Base-by-base conservation (phyloP, 1,139 yeast genomes). In the Debaryomyces sp. region DNA sequence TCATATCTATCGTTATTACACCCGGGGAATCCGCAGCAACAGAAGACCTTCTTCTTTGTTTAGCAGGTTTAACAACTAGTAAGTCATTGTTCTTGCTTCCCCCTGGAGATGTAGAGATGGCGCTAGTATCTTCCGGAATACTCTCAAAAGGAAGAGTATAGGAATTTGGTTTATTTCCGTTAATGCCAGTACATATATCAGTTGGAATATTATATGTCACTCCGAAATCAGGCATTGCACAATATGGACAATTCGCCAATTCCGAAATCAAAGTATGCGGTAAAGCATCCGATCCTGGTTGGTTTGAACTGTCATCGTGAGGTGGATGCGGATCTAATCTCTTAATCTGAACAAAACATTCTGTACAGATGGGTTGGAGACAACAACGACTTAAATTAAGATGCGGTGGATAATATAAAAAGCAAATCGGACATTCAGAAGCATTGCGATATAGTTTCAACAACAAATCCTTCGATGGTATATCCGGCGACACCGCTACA, bases 261-360 rank as follows among this genome's bases (percentile, higher is more conserved):
- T 91, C 97, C 9, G 96, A 85, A 3, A 89, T 86, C 50, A 91
- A 73, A 34, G 84, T 76, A 48, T 85, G 84, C 15, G 90, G 88
- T 50, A 70, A 60, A 39, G 63, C 63, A 36, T 63, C 64, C 47
- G 49, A 48, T 36, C 42, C 49, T 64, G 27, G 58, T 21, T 64
- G 65, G 42, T 59, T 60, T 5, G 63, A 63, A 13, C 59, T 59
- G 46, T 68, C 83, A 53, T 87, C 95, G 62, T 89, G 96, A 0
- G 97, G 96, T 32, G 92, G 89, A 67, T 92, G 98, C 0, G 99
- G 98, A n/a, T 90, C 96, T 24, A 87, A 75, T 50, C 99, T 78
- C 66, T 89, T 91, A 63, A 94, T 91, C 66, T 92, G 98, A 7
- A 92, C 97, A 78, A 94, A 94, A 66, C 99, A 94, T 68, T 94